Evolutionary conservation across 805 yeast species (phyloP), one percentile per base, ranked within the genome.

Genomic region (Nakazawaea laoshanensis): DNA sequence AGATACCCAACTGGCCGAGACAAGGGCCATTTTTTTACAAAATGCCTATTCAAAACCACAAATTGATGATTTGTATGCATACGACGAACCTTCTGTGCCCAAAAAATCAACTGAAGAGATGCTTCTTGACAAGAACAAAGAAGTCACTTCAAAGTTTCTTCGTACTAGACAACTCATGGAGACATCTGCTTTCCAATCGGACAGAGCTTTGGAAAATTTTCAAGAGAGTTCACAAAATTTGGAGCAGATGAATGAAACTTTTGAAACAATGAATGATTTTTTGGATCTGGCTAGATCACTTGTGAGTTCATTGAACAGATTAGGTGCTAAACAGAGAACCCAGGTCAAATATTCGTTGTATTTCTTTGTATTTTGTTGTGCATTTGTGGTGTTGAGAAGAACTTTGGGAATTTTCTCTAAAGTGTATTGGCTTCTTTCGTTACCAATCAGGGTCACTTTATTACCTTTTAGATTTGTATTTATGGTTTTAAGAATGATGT

Each of bases 291-390:
- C 75, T 1, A 60, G 57, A 29, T 59, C 59, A 16, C 57, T 72
- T 25, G 74, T 72, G 25, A 60, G 57, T 40, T 60, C 65, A 30
- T 70, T 72, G 26, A 74, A 71, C 40, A 67, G 65, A 42, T 67
- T 72, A 33, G 74, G 72, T 42, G 55, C 59, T 33, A 50, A 56
- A 4, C 77, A 72, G 41, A 60, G 69, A 23, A 36, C 32, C 3
- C 35, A 36, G n/a, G 30, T 36, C 10, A 36, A 36, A 30, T 36
- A 36, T 14, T 12, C 39, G 3, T 27, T 36, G 12, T 36, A 31
- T n/a, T 36, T 36, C 29, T 31, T 36, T 16, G 12, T 30, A 11
- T 25, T 23, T 8, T 27, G 35, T 16, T 36, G 39, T 31, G 20
- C 29, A 4, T 36, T 31, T 19, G 39, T 36, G 19, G 23, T 23